phyloP scores from a whole-genome alignment of 2,329 filamentous ascomycete species.

The Fusarium multiceps region DNA sequence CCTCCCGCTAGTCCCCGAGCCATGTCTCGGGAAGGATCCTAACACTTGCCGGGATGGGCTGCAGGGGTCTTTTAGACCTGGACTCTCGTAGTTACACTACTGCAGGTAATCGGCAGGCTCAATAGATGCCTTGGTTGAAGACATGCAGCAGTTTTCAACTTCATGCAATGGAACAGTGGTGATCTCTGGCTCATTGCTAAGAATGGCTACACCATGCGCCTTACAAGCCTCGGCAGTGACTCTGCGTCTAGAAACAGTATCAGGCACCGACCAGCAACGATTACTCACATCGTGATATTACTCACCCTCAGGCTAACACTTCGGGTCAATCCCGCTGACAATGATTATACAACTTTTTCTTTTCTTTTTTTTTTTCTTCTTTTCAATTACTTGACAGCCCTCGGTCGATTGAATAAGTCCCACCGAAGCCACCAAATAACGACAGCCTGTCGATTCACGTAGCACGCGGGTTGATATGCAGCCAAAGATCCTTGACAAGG shows the following conservation, averaged over 20 bases:
- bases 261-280: not conserved
- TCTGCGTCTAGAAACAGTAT: constrained; percentile 7
- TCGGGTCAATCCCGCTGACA: constrained; percentile 25
- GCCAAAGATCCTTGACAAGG: constrained; percentile 17
- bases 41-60: not conserved
- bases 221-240: constrained; percentile 22
- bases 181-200: constrained; percentile 13
- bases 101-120: constrained; percentile 7
- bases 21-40: constrained; percentile 40
- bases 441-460: constrained; percentile 25
- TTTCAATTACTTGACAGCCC: constrained; percentile 10
- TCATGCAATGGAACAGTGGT: constrained; percentile 2
- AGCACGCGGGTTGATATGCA: constrained; percentile 24
- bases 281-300: constrained; percentile 12
- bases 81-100: constrained; percentile 20
- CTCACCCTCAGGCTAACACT: not conserved
- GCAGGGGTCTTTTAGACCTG: constrained; percentile 2
- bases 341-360: not conserved
- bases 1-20: not conserved
- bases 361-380: too few relatives aligned
- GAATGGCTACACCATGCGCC: constrained; percentile 18
- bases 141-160: constrained; percentile 10
- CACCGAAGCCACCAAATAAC: constrained; percentile 17
- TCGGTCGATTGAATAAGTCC: constrained; percentile 35
- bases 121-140: constrained; percentile 12